phyloP scores from a whole-genome alignment of 257 asterid genomes.

The Scutellaria baicalensis region DNA sequence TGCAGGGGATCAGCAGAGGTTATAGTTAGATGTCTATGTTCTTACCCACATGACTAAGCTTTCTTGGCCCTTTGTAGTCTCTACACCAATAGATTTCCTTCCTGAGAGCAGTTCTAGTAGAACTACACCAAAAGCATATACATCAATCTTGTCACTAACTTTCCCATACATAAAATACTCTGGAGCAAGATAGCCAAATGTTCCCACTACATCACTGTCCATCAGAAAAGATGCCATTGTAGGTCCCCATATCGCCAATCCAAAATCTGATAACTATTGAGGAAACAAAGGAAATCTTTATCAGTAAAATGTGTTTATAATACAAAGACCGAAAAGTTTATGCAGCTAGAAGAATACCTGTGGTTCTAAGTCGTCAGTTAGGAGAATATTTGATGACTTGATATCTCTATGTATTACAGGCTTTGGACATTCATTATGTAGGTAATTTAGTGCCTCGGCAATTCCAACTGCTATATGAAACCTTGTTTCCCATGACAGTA shows the following conservation, averaged over 20 bases:
- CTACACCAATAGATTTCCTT: slow-evolving; percentile 68
- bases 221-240: slow-evolving; percentile 49
- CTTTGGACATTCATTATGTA: slow-evolving; percentile 53
- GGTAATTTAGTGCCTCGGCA: slow-evolving; percentile 79
- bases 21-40: background rate
- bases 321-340: background rate
- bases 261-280: slow-evolving; percentile 74
- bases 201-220: slow-evolving; percentile 82
- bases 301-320: background rate
- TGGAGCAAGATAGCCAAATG: slow-evolving; percentile 97
- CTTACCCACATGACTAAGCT: slow-evolving; percentile 97
- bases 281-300: background rate
- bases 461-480: slow-evolving; percentile 65
- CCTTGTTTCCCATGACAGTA: slow-evolving; percentile 70
- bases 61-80: slow-evolving; percentile 56
- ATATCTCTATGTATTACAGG: slow-evolving; percentile 86
- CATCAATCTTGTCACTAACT: slow-evolving; percentile 90
- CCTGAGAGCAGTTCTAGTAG: slow-evolving; percentile 86
- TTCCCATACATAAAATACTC: slow-evolving; percentile 97
- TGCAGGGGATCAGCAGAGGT: background rate
- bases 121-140: slow-evolving; percentile 92
- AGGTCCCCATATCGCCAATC: slow-evolving; percentile 90
- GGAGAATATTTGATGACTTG: slow-evolving; percentile 84
- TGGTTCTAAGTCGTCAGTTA: slow-evolving; percentile 56
- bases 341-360: slow-evolving; percentile 38